Percentiles rank a stretch among this genome's conserved stretches.
phyloP scores from a whole-genome alignment of 2,329 filamentous ascomycete genomes.

The Leptographium lundbergii region DNA sequence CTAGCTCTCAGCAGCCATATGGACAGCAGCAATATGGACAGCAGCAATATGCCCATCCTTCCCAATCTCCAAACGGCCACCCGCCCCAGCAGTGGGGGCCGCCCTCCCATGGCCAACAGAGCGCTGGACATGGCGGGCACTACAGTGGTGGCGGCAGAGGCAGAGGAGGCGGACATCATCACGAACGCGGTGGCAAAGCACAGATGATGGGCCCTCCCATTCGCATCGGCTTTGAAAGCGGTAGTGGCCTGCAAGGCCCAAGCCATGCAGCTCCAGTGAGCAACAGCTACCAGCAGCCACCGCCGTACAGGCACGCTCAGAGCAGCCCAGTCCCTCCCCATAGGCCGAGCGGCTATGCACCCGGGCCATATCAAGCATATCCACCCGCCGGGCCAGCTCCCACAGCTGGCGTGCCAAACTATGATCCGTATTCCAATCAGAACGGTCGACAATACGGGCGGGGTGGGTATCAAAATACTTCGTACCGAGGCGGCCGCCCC shows the following conservation, averaged over 20 bases:
- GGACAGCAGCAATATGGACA: conserved; percentile 7
- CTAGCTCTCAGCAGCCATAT: conserved; percentile 15
- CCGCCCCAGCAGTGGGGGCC: conserved; percentile 30
- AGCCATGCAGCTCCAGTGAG: conserved; percentile 34
- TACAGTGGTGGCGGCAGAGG: conserved; percentile 25
- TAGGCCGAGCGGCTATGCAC: conserved; percentile 17
- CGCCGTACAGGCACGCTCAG: conserved; percentile 18
- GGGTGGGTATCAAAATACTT: conserved; percentile 24
- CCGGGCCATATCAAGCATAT: conserved; percentile 24
- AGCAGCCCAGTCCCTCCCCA: conserved; percentile 6
- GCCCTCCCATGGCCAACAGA: conserved; percentile 16
- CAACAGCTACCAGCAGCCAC: conserved; percentile 25
- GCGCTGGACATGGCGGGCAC: conserved; percentile 13
- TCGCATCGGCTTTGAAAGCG: conserved; percentile 37
- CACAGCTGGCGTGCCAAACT: conserved; percentile 15
- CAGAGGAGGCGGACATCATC: conserved; percentile 26
- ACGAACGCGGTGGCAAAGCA: conserved; percentile 24
- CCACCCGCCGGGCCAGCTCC: conserved; percentile 22
- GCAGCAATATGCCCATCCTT: conserved; percentile 2
- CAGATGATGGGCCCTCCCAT: conserved; percentile 41
- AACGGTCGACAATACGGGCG: conserved; percentile 25
- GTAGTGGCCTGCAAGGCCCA: conserved; percentile 15
- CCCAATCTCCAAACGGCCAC: conserved; percentile 20
- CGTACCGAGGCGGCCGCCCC: conserved; percentile 17
- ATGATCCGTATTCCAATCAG: conserved; percentile 20